Evolutionary conservation across 352 stramenopile genomes (phyloP), one percentile per base, ranked within the genome.

Genomic region (Globisporangium perplexum): DNA sequence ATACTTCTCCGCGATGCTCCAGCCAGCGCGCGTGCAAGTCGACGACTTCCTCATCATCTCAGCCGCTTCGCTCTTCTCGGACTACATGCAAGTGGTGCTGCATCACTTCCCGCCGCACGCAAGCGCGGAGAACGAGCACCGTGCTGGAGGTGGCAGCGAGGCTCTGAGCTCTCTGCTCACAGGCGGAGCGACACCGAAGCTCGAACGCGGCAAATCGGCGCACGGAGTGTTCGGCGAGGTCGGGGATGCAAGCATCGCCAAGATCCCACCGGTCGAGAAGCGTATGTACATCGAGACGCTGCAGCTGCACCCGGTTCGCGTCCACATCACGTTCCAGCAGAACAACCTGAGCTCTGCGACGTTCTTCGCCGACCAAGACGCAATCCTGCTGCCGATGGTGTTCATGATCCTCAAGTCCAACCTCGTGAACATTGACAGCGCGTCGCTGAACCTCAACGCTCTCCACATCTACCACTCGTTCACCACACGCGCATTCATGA

Each of bases 271-370:
- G 0, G 59, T 69, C 3, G 74, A 92, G 39, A 69, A 74, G 0
- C 76, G 82, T 4, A 88, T 93, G 68, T 95, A 90, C 59, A 90
- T 95, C 30, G 84, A 95, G 47, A 89, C 79, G 15, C 64, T 95
- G 26, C 76, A 93, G 55, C 64, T 95, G 8, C 82, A 92, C 54
- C 82, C 84, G 3, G 69, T 93, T 43, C 86, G 90, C 24, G 58
- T 94, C 0, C 82, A 88, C 53, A 62, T 94, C 15, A 93, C 77
- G 14, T 88, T 88, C 53, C 72, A 83, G 48, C 74, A 86, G 46
- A 88, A 83, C 50, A 78, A 75, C 33, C 53, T 72, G 17, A 76
- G 62, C 54, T 71, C 67, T 1, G 65, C 65, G 8, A 63, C 71
- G 35, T 56, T 73, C 10, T 80, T 79, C 47, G 60, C 72, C 39